Conservation (phyloP, 148 eudicot species). For the Vaccinium corymbosum region DNA sequence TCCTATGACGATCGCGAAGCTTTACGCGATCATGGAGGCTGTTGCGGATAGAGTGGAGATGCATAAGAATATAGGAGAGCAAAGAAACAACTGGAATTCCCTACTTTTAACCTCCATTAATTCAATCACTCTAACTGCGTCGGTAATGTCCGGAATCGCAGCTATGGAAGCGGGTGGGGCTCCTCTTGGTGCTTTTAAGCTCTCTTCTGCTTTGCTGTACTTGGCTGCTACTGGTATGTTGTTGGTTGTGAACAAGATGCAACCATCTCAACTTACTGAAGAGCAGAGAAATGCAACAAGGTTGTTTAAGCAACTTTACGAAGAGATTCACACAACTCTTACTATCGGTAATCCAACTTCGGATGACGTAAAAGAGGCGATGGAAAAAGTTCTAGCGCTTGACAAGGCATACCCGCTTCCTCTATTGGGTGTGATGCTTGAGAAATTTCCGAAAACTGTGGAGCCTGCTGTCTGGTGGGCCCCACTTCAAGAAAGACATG, state of each 20-base stretch:
- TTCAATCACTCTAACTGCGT: conserved; percentile 54
- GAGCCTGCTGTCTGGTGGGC: conserved; percentile 56
- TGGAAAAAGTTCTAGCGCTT: conserved; percentile 48
- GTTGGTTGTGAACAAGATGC: conserved; percentile 51
- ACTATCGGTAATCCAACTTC: conserved; percentile 11
- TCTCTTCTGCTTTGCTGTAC: conserved; percentile 42
- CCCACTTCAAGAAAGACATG: not conserved
- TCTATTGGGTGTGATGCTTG: conserved; percentile 54
- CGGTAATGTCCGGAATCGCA: conserved; percentile 49
- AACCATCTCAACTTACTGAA: conserved; percentile 69
- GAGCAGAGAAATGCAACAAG: conserved; percentile 65
- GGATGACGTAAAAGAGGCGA: conserved; percentile 35
- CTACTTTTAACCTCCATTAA: conserved; percentile 59
- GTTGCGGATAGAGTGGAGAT: conserved; percentile 39
- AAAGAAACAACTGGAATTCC: conserved; percentile 57
- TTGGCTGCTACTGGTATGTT: conserved; percentile 46
- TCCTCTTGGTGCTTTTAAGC: conserved; percentile 26
- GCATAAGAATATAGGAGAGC: conserved; percentile 37
- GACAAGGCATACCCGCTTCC: conserved; percentile 73
- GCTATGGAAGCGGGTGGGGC: conserved; percentile 11
- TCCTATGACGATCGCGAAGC: conserved; percentile 11
- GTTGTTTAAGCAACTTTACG: conserved; percentile 36
- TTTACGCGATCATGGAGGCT: conserved; percentile 30
- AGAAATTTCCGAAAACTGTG: conserved; percentile 47
- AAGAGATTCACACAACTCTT: conserved; percentile 28